Evolutionary conservation across 2,329 filamentous ascomycete genomes (phyloP).

Genomic region (Aspergillus sp.): DNA sequence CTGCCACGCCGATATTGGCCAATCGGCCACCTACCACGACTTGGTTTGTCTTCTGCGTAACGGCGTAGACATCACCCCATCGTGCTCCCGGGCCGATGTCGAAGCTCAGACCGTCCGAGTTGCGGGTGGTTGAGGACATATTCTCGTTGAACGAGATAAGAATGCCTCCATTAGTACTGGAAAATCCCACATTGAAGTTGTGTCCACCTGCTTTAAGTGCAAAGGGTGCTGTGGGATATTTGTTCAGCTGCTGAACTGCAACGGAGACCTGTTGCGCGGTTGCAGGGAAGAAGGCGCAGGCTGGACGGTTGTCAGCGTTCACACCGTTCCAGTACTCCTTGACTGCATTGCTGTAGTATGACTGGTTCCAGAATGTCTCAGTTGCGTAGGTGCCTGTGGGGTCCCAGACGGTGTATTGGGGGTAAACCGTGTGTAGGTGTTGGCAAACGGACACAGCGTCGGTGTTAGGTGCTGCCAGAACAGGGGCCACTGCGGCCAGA

Average conservation of each 20-base stretch:
- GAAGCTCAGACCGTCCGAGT: constrained; percentile 12
- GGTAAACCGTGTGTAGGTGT: not conserved
- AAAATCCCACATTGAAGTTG: constrained; percentile 15
- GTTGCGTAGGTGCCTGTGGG: not conserved
- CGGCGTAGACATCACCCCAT: constrained; percentile 16
- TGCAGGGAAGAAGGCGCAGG: constrained; percentile 15
- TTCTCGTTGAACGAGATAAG: constrained; percentile 16
- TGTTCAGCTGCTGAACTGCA: constrained; percentile 13
- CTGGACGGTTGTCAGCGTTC: constrained; percentile 13
- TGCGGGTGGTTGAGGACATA: constrained; percentile 10
- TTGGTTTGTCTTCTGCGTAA: constrained; percentile 12
- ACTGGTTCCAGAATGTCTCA: constrained; percentile 6
- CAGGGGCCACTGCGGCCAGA: not conserved
- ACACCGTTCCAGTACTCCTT: constrained; percentile 16
- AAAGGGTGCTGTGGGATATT: not conserved
- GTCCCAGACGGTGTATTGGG: constrained; percentile 7
- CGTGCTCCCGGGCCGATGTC: constrained; percentile 16
- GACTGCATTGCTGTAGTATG: constrained; percentile 6
- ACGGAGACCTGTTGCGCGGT: constrained; percentile 12
- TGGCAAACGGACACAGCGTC: constrained; percentile 3
- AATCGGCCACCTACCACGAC: constrained; percentile 14
- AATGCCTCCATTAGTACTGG: constrained; percentile 10
- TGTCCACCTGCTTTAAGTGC: constrained; percentile 15
- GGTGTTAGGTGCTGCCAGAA: not conserved
- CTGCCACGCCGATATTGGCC: constrained; percentile 14